Base-by-base conservation (phyloP, 805 yeast genomes). In the Kazachstania bromeliacearum region DNA sequence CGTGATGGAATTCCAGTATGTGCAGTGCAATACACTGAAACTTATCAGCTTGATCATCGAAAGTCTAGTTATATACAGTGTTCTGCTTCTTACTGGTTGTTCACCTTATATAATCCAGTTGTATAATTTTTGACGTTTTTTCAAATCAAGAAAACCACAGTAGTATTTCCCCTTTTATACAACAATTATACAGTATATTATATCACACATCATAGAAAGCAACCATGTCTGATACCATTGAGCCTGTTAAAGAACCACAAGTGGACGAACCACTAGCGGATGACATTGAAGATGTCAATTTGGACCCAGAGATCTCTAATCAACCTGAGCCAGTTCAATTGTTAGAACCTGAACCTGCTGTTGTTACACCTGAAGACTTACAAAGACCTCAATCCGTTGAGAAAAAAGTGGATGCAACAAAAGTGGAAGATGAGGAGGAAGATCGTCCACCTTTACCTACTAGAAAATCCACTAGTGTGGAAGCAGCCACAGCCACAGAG, bases 381-480 rank as follows among this genome's bases (percentile, higher is more conserved):
- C n/a, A 34, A 29, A 4, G 15, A 14, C 27, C 19, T 16, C 12
- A 28, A 17, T 42, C 34, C 9, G 40, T 28, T 6, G 43, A 36
- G 20, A 35, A 22, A n/a, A 40, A 41, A 28, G 31, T 26, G 8
- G 43, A 36, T 12, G 33, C 30, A 5, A 41, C 26, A 20, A 46
- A 31, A 12, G 41, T 37, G 16, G 45, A 36, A 13, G 36, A 34
- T 5, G 36, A 26, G 7, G 46, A 34, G 22, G 39, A 38, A 19
- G 39, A 35, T 6, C 39, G 41, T 18, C 56, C 60, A 16, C 51
- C 57, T 5, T 35, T 53, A 30, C 59, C 61, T 6, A 39, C 38
- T 7, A 50, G 61, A 39, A 51, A 35, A 14, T 24, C 46, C 33
- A 20, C 40, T 21, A 13, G 41, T 14, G 33, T 33, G 8, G 19